These are phyloP conservation scores for Vigna angularis DNA, from an alignment of 306 rosid species.

Conservation along the genomic window DNA sequence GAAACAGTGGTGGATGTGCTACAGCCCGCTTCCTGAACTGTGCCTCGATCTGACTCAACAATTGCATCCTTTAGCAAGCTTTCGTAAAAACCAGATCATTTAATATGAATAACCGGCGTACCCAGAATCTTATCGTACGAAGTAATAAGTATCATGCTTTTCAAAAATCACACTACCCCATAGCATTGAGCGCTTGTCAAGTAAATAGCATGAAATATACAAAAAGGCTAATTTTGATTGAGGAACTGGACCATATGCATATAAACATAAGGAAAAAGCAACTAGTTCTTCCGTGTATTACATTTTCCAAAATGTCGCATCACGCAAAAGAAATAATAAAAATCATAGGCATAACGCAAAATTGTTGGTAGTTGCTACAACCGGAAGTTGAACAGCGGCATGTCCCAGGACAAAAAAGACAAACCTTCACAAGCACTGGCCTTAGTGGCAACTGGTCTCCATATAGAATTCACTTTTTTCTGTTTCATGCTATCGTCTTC, in stretches of 20 bases:
- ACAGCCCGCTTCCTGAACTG: constrained; percentile 50
- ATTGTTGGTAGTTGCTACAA: background rate
- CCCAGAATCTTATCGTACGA: background rate
- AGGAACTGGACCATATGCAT: constrained; percentile 6
- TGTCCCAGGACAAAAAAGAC: constrained; percentile 17
- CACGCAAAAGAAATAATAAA: constrained; percentile 10
- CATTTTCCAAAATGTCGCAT: constrained; percentile 10
- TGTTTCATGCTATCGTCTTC: constrained; percentile 50
- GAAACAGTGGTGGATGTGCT: constrained; percentile 51
- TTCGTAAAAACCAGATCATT: constrained; percentile 45
- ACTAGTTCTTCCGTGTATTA: background rate
- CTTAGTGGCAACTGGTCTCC: constrained; percentile 72
- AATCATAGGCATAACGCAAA: background rate
- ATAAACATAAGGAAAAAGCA: constrained; percentile 22
- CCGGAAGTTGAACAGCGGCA: background rate
- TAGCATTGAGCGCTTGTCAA: constrained; percentile 5
- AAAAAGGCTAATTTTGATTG: constrained; percentile 1
- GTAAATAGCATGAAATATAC: constrained; percentile 15
- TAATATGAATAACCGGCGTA: background rate
- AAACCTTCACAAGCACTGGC: constrained; percentile 67
- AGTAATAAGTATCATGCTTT: constrained; percentile 24
- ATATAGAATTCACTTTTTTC: constrained; percentile 46
- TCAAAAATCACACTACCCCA: background rate
- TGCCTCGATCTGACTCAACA: constrained; percentile 47
- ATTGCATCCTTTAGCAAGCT: constrained; percentile 44